Evolutionary conservation across 1,284 basidiomycete genomes (phyloP).

Genomic region (Sphagnurus paluster): DNA sequence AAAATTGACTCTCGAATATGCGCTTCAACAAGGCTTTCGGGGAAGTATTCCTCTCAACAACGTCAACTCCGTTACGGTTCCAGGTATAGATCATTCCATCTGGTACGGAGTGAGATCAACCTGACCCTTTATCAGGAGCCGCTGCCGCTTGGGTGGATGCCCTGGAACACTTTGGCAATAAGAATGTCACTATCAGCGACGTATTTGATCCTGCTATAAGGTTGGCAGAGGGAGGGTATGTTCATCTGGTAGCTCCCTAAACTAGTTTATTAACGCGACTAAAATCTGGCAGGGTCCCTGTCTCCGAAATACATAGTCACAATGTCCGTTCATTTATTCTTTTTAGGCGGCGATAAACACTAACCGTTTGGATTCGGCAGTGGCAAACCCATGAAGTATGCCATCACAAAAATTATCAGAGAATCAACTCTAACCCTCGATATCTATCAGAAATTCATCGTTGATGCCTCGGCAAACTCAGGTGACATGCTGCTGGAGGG

Average conservation of each 20-base stretch:
- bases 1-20: slow-evolving; percentile 76
- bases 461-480: slow-evolving; percentile 79
- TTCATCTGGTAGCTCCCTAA: too few species aligned
- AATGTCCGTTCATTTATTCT: too few species aligned
- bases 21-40: slow-evolving; percentile 68
- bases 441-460: slow-evolving; percentile 53
- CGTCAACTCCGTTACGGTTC: slow-evolving; percentile 90
- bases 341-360: too few species aligned
- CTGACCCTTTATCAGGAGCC: slow-evolving; percentile 55
- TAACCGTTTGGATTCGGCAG: too few species aligned
- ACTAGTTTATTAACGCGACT: too few species aligned
- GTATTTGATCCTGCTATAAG: slow-evolving; percentile 84
- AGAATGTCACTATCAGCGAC: slow-evolving; percentile 77
- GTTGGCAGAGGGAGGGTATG: slow-evolving; percentile 83
- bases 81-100: slow-evolving; percentile 47
- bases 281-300: slow-evolving; percentile 70
- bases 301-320: slow-evolving; percentile 74
- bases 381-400: slow-evolving; percentile 73
- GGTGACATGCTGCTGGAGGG: slow-evolving; percentile 85
- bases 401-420: not conserved
- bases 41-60: slow-evolving; percentile 75
- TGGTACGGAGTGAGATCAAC: not conserved
- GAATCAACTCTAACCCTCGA: not conserved
- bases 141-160: slow-evolving; percentile 95
- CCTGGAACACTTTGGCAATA: slow-evolving; percentile 79